A percentile compares a stretch with the other conserved stretches of the same genome.
Conservation (phyloP, 2,329 filamentous ascomycete genomes). For the Colletotrichum sp. region DNA sequence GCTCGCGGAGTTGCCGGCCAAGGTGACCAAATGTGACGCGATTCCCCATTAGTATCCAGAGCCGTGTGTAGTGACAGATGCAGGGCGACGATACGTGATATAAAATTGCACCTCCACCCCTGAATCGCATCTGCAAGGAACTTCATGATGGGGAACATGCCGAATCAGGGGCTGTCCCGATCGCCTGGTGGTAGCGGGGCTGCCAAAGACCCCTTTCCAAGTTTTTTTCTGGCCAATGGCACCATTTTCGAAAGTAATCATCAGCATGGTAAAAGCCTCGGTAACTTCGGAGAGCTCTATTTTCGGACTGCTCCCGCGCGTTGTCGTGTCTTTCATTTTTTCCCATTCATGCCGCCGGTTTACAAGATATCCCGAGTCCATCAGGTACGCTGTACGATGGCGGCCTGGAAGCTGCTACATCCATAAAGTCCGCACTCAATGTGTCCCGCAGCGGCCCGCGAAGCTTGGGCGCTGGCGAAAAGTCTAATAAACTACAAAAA, state of each 20-base stretch:
- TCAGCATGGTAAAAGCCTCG: neutral
- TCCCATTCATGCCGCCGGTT: neutral
- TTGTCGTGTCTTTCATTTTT: neutral
- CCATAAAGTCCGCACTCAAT: neutral
- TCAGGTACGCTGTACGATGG: neutral
- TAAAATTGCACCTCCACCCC: slow-evolving; percentile 1
- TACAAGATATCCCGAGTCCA: neutral
- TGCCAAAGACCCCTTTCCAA: neutral
- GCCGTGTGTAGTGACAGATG: neutral
- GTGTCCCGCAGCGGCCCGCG: neutral
- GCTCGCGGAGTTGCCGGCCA: neutral
- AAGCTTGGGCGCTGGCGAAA: neutral
- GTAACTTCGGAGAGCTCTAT: slow-evolving; percentile 1
- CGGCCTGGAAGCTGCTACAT: neutral
- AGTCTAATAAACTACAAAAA: neutral
- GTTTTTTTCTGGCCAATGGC: neutral
- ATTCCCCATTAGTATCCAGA: neutral
- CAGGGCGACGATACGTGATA: neutral
- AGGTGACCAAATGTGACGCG: neutral
- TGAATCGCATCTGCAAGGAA: neutral
- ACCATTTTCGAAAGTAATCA: slow-evolving; percentile 1
- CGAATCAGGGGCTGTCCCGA: slow-evolving; percentile 2
- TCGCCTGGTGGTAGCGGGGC: neutral
- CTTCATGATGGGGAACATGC: neutral
- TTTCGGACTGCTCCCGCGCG: neutral